phyloP scores from a whole-genome alignment of 139 green algal species.

The Prasinococcaceae sp. region DNA sequence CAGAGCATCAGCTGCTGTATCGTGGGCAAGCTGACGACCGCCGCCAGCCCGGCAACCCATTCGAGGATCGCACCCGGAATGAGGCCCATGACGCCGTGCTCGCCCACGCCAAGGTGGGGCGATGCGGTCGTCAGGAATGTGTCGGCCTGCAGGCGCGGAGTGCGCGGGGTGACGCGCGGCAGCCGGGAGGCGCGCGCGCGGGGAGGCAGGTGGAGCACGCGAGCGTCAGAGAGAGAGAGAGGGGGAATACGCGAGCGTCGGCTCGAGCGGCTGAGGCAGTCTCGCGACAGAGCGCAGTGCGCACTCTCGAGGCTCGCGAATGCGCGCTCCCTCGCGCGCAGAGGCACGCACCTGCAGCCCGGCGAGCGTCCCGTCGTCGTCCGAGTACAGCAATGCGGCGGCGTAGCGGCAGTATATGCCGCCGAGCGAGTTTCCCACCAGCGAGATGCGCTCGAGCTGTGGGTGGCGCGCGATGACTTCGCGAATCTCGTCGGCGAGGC shows the following conservation, averaged over 20 bases:
- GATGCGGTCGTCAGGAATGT: constrained; percentile 12
- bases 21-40: neutral
- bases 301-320: no score
- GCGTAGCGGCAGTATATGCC: constrained; percentile 12
- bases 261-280: no score
- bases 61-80: neutral
- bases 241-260: no score
- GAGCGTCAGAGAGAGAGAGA: no score
- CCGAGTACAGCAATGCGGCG: constrained; percentile 3
- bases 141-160: no score
- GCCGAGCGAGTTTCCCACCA: constrained; percentile 12
- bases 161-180: no score
- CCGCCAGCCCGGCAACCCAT: no score
- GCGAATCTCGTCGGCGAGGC: neutral
- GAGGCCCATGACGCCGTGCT: neutral
- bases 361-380: constrained; percentile 6
- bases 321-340: no score
- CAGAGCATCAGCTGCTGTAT: neutral
- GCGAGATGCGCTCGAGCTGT: neutral
- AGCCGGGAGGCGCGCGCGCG: no score
- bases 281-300: no score
- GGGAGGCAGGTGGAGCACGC: no score
- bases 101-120: constrained; percentile 2
- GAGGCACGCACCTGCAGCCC: no score
- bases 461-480: constrained; percentile 5